Percentiles rank a stretch among this genome's conserved stretches.
Conservation (phyloP, 345 rosid genomes). For the Gossypium arboreum region DNA sequence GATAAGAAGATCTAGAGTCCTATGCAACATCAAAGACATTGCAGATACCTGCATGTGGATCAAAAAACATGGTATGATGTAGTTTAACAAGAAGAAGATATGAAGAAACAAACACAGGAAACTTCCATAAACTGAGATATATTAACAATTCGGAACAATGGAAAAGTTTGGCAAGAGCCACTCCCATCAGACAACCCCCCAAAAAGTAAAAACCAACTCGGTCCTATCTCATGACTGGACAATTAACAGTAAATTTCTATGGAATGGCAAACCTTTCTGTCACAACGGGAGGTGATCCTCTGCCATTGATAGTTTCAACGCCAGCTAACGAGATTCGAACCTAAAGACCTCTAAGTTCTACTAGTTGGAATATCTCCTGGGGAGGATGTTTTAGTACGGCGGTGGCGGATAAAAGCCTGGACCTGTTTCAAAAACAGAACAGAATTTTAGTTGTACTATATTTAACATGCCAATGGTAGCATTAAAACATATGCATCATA, state of each 20-base stretch:
- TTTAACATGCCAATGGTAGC: not conserved
- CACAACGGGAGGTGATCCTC: not conserved
- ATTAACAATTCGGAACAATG: not conserved
- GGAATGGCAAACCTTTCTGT: too few species aligned
- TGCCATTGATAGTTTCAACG: not conserved
- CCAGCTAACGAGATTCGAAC: not conserved
- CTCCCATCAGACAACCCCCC: too few species aligned
- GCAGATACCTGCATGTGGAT: not conserved
- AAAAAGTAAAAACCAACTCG: not conserved
- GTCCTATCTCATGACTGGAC: not conserved
- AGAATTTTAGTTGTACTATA: not conserved
- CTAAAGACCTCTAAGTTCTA: not conserved
- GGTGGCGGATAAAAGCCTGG: slow-evolving; percentile 60
- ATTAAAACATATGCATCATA: not conserved
- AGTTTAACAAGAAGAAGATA: not conserved
- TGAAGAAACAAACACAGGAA: not conserved
- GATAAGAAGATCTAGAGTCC: not conserved
- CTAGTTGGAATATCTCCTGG: too few species aligned
- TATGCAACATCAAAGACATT: not conserved
- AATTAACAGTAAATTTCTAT: not conserved
- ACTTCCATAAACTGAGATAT: not conserved
- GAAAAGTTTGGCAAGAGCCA: not conserved
- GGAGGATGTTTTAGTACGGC: slow-evolving; percentile 30
- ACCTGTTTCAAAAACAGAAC: slow-evolving; percentile 30
- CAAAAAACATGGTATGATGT: not conserved